These are phyloP conservation scores for Hymenoscyphus fraxineus DNA, from an alignment of 2,329 filamentous ascomycete species.

Conservation along the genomic window DNA sequence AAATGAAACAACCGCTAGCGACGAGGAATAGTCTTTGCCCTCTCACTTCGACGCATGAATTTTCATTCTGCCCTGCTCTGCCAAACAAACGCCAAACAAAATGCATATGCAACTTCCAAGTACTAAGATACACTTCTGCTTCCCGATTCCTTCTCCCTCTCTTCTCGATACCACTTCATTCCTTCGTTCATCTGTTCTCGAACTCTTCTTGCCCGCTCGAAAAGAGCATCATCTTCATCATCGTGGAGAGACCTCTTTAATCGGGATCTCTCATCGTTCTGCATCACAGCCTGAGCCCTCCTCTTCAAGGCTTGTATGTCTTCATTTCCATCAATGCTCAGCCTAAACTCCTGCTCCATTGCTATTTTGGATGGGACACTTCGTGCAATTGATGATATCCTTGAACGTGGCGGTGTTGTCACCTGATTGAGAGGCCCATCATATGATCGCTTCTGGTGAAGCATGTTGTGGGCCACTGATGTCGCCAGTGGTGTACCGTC, in stretches of 20 bases:
- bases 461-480: slow-evolving; percentile 27
- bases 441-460: slow-evolving; percentile 28
- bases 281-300: slow-evolving; percentile 26
- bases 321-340: slow-evolving; percentile 14
- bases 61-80: neutral
- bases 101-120: neutral
- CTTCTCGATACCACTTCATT: slow-evolving; percentile 30
- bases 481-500: slow-evolving; percentile 32
- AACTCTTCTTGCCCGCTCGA: slow-evolving; percentile 33
- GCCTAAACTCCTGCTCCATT: slow-evolving; percentile 8
- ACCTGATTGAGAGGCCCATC: slow-evolving; percentile 24
- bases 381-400: slow-evolving; percentile 15
- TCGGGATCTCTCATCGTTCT: slow-evolving; percentile 16
- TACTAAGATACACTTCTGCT: slow-evolving; percentile 27
- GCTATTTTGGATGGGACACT: slow-evolving; percentile 25
- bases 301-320: slow-evolving; percentile 27
- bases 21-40: neutral
- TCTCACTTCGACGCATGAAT: neutral
- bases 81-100: neutral
- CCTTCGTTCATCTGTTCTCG: slow-evolving; percentile 36
- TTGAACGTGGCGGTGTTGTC: slow-evolving; percentile 20
- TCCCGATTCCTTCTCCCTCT: slow-evolving; percentile 25
- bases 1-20: neutral
- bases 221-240: slow-evolving; percentile 30
- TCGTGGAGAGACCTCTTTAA: slow-evolving; percentile 20